Conservation (phyloP, 176 grass and related monocot genomes). For the Hordeum vulgare region DNA sequence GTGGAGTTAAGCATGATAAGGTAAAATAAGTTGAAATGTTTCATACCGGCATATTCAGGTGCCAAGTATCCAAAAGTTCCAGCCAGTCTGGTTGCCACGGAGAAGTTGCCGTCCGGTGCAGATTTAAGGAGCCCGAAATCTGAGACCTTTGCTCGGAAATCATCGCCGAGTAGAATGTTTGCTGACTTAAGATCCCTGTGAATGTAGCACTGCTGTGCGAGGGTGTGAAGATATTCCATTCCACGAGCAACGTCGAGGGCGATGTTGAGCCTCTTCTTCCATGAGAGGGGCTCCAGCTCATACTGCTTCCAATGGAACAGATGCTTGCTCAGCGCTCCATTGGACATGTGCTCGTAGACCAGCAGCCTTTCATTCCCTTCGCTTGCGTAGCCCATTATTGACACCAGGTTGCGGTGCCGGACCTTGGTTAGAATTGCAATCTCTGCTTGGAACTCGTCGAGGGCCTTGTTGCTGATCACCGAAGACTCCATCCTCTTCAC, state of each 20-base stretch:
- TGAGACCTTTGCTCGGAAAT: constrained; percentile 84
- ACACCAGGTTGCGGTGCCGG: constrained; percentile 90
- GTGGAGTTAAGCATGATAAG: neutral
- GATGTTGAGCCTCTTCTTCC: constrained; percentile 96
- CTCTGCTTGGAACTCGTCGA: constrained; percentile 95
- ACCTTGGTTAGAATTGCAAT: constrained; percentile 89
- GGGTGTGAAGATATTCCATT: constrained; percentile 91
- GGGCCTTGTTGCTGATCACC: constrained; percentile 77
- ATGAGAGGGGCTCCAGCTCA: constrained; percentile 68
- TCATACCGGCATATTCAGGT: constrained; percentile 96
- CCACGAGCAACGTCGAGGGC: constrained; percentile 87
- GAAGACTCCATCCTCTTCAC: constrained; percentile 93
- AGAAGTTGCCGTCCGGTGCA: constrained; percentile 84
- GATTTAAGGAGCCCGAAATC: constrained; percentile 89
- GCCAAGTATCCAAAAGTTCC: constrained; percentile 98
- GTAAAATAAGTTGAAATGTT: neutral
- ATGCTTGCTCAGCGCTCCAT: constrained; percentile 81
- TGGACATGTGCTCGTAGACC: constrained; percentile 93
- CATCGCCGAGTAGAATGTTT: constrained; percentile 87
- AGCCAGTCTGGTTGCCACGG: constrained; percentile 86
- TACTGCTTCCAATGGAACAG: constrained; percentile 79
- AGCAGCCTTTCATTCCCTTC: constrained; percentile 90
- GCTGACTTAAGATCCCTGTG: constrained; percentile 96
- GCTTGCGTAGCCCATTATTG: constrained; percentile 63
- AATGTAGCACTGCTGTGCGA: constrained; percentile 81